Evolutionary conservation across 495 filamentous ascomycete genomes (phyloP).

Genomic region (Darksidea phi): DNA sequence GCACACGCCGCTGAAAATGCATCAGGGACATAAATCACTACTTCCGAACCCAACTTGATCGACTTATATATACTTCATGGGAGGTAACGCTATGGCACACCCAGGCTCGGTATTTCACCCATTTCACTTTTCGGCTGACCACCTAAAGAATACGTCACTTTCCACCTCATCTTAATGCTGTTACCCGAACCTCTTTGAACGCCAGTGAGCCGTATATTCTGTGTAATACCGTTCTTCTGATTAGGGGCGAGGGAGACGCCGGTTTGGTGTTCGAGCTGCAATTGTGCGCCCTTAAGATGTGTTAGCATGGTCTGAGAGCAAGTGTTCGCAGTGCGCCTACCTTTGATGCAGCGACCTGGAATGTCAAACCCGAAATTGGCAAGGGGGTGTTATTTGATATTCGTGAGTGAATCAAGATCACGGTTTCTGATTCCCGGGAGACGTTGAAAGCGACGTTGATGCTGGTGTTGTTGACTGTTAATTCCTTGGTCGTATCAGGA

Average conservation of each 20-base stretch:
- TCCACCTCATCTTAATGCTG: slow-evolving; percentile 83
- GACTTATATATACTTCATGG: slow-evolving; percentile 5
- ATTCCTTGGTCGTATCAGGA: slow-evolving; percentile 62
- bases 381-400: slow-evolving; percentile 78
- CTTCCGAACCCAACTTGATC: not conserved
- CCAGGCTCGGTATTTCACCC: slow-evolving; percentile 84
- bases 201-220: slow-evolving; percentile 75
- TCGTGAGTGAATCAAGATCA: slow-evolving; percentile 57
- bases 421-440: slow-evolving; percentile 47
- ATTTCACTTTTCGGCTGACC: slow-evolving; percentile 68
- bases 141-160: slow-evolving; percentile 73
- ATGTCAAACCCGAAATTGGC: slow-evolving; percentile 75
- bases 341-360: slow-evolving; percentile 91
- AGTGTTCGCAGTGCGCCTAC: slow-evolving; percentile 48
- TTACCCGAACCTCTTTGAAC: slow-evolving; percentile 69
- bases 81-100: slow-evolving; percentile 54
- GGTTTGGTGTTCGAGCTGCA: slow-evolving; percentile 80
- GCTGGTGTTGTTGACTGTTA: slow-evolving; percentile 59
- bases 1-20: slow-evolving; percentile 21
- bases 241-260: slow-evolving; percentile 70
- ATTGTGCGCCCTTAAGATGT: slow-evolving; percentile 63
- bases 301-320: slow-evolving; percentile 4
- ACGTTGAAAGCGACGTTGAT: slow-evolving; percentile 56
- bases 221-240: slow-evolving; percentile 75
- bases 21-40: slow-evolving; percentile 2